phyloP scores from a whole-genome alignment of 345 rosid genomes.

The Eucalyptus curtisii region DNA sequence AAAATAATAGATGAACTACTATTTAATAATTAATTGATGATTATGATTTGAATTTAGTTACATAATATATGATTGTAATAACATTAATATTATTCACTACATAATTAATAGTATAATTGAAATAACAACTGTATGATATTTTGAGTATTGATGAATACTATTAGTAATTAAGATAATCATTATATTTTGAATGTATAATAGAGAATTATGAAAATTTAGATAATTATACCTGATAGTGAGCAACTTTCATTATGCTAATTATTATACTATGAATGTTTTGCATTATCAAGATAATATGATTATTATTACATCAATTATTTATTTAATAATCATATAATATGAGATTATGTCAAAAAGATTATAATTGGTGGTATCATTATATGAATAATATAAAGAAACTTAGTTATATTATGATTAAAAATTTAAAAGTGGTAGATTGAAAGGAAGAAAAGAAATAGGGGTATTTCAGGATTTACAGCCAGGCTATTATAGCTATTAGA shows the following conservation, averaged over 20 bases:
- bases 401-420: background rate
- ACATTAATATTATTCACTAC: background rate
- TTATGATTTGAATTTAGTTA: background rate
- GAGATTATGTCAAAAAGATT: background rate
- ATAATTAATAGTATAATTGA: background rate
- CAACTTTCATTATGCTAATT: background rate
- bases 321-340: background rate
- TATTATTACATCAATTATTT: background rate
- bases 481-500: background rate
- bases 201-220: background rate
- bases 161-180: background rate
- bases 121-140: background rate
- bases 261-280: background rate
- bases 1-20: background rate
- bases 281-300: background rate
- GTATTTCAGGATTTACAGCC: background rate
- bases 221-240: background rate
- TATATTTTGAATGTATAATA: background rate
- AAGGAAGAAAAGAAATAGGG: background rate
- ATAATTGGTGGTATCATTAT: background rate
- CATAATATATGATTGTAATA: background rate
- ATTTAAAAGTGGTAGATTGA: background rate
- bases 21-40: background rate
- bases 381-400: background rate
- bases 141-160: background rate